These are phyloP conservation scores for Neofusicoccum cordaticola DNA, from an alignment of 2,329 filamentous ascomycete genomes.

Conservation along the genomic window DNA sequence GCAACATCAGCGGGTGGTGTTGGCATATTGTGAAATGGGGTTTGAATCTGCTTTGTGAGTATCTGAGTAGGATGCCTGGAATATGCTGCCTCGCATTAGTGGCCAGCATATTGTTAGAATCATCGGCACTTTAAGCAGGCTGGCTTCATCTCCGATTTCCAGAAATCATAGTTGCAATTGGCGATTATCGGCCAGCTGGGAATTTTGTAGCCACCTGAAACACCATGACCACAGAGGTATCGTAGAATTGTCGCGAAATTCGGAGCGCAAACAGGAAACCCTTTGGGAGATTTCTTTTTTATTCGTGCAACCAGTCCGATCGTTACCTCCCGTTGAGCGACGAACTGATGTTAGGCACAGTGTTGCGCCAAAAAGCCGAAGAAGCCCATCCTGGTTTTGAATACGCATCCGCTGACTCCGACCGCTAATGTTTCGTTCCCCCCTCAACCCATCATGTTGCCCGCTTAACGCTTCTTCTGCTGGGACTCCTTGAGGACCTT, in stretches of 20 bases:
- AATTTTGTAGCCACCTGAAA: background rate
- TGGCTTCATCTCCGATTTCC: background rate
- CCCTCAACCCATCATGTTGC: constrained; percentile 7
- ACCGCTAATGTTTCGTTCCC: constrained; percentile 15
- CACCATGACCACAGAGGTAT: constrained; percentile 1
- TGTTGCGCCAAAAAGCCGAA: constrained; percentile 19
- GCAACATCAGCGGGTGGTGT: background rate
- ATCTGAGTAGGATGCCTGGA: background rate
- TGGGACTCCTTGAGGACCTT: constrained; percentile 99
- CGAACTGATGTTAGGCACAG: constrained; percentile 17
- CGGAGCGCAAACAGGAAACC: background rate
- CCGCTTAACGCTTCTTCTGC: constrained; percentile 62
- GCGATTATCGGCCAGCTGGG: background rate
- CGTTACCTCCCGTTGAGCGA: constrained; percentile 16
- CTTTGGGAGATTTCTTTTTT: constrained; percentile 19
- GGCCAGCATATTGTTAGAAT: background rate
- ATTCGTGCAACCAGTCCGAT: constrained; percentile 18
- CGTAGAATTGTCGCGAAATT: background rate
- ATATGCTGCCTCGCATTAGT: background rate
- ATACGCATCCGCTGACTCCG: constrained; percentile 18
- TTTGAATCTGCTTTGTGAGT: background rate
- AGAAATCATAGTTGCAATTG: background rate
- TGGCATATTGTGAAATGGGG: background rate
- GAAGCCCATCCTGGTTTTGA: constrained; percentile 18
- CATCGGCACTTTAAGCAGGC: background rate